Conservation (phyloP, 805 yeast genomes). For the Tetrapisispora namnaoensis region DNA sequence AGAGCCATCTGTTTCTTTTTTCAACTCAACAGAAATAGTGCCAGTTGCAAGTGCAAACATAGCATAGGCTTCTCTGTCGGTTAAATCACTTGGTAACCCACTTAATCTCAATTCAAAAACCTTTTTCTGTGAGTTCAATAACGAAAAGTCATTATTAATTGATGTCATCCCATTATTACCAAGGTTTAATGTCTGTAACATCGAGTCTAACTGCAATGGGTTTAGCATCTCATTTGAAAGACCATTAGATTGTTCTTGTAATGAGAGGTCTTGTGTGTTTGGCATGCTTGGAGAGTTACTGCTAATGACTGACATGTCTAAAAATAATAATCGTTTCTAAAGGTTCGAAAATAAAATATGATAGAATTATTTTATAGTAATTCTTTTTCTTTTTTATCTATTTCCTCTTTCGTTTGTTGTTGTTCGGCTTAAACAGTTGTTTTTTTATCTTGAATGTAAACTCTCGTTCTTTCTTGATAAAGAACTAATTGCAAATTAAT, state of each 20-base stretch:
- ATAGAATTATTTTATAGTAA: no score
- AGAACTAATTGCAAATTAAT: no score
- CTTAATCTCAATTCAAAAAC: conserved; percentile 31
- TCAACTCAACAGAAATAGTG: conserved; percentile 40
- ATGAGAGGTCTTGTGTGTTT: neutral
- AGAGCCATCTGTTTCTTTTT: conserved; percentile 23
- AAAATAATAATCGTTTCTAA: neutral
- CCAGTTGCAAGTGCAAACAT: conserved; percentile 61
- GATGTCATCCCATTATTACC: conserved; percentile 4
- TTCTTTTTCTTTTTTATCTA: no score
- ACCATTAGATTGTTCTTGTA: neutral
- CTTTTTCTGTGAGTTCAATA: neutral
- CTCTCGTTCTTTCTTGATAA: no score
- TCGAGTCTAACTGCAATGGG: conserved; percentile 6
- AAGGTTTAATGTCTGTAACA: conserved; percentile 13
- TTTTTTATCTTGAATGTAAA: no score
- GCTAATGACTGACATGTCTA: neutral
- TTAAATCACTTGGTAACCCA: conserved; percentile 52
- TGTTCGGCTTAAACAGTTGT: no score
- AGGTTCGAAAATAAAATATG: no score
- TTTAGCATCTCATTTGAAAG: neutral
- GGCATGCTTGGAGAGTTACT: neutral
- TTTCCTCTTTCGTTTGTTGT: no score
- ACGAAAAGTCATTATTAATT: neutral
- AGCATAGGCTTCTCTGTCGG: conserved; percentile 53